Evolutionary conservation across 176 grass and related monocot species (phyloP).

Genomic region (Leersia perrieri): DNA sequence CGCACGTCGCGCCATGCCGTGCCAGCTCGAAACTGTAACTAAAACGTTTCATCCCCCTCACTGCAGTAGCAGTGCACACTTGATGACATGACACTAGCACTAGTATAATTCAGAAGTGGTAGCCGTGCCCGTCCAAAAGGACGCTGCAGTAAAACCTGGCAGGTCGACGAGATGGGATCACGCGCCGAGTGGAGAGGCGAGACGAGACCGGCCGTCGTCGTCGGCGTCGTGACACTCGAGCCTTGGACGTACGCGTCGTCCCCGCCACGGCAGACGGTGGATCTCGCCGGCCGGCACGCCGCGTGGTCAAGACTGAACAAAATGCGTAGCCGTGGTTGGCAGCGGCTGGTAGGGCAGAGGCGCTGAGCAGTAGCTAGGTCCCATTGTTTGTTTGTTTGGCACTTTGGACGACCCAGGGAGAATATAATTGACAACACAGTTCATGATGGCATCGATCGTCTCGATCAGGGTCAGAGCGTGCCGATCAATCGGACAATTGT

Average conservation of each 20-base stretch:
- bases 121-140: conserved; percentile 35
- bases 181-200: conserved; percentile 18
- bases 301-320: too few relatives aligned
- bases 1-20: conserved; percentile 22
- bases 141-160: background rate
- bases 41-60: background rate
- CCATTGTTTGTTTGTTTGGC: conserved; percentile 7
- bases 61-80: background rate
- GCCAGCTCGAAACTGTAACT: conserved; percentile 32
- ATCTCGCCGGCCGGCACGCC: background rate
- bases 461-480: background rate
- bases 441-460: conserved; percentile 7
- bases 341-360: background rate
- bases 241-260: conserved; percentile 45
- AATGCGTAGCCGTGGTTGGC: background rate
- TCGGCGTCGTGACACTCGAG: background rate
- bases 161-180: conserved; percentile 39
- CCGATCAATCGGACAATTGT: background rate
- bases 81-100: background rate
- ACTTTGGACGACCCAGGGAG: background rate
- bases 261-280: conserved; percentile 31
- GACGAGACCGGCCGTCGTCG: conserved; percentile 33
- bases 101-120: background rate
- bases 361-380: background rate
- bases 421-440: conserved; percentile 24